Percentiles rank a stretch among this genome's conserved stretches.
Conservation (phyloP, 495 filamentous ascomycete genomes). For the Physcia stellaris region DNA sequence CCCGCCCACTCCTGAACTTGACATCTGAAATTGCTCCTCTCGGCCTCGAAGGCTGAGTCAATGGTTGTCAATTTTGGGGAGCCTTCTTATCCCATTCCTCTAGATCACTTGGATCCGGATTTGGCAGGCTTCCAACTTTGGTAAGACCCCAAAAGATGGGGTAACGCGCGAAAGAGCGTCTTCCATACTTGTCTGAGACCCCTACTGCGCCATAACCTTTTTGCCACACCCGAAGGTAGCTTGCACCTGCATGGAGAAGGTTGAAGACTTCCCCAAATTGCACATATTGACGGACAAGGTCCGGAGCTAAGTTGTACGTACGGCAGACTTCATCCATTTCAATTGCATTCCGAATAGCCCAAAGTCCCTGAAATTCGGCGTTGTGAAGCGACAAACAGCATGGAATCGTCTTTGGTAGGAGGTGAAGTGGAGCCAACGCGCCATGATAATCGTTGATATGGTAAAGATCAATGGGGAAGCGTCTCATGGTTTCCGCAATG, state of each 20-base stretch:
- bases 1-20: conserved; percentile 72
- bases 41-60: conserved; percentile 43
- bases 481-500: conserved; percentile 42
- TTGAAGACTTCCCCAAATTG: conserved; percentile 62
- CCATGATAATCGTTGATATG: conserved; percentile 78
- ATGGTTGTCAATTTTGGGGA: conserved; percentile 31
- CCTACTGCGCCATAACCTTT: conserved; percentile 64
- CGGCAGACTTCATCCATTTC: conserved; percentile 54
- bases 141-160: conserved; percentile 67
- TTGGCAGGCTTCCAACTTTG: conserved; percentile 57
- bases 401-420: conserved; percentile 50
- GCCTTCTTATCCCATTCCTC: conserved; percentile 49
- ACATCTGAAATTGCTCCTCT: conserved; percentile 30
- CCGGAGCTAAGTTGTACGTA: conserved; percentile 48
- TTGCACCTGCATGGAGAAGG: conserved; percentile 57
- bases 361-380: conserved; percentile 60
- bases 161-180: conserved; percentile 59
- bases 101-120: conserved; percentile 64
- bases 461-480: conserved; percentile 54
- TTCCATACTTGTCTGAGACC: conserved; percentile 63
- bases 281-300: conserved; percentile 39
- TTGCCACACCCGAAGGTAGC: conserved; percentile 62
- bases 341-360: conserved; percentile 47
- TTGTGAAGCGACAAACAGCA: conserved; percentile 49
- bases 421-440: conserved; percentile 55